Percentiles rank a stretch among this genome's conserved stretches.
Conservation (phyloP, 768 basidiomycete species). For the Coprinellus micaceus region DNA sequence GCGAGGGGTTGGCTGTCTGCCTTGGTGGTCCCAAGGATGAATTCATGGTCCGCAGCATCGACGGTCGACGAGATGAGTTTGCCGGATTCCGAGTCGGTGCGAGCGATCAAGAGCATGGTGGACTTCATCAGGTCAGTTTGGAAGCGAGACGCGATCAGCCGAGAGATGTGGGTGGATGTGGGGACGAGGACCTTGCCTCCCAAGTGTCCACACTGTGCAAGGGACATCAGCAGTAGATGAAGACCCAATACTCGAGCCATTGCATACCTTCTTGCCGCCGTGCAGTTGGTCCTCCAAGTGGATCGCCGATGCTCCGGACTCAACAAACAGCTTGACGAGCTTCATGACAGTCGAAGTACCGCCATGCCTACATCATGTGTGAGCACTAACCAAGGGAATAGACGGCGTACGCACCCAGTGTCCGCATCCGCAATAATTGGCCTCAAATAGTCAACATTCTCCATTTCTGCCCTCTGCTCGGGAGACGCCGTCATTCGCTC, state of each 20-base stretch:
- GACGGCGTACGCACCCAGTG: slow-evolving; percentile 62
- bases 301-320: slow-evolving; percentile 86
- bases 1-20: slow-evolving; percentile 52
- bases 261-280: slow-evolving; percentile 80
- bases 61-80: slow-evolving; percentile 82
- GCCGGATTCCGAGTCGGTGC: slow-evolving; percentile 88
- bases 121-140: slow-evolving; percentile 88
- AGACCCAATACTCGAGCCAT: background rate
- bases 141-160: slow-evolving; percentile 82
- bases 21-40: slow-evolving; percentile 60
- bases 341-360: slow-evolving; percentile 95
- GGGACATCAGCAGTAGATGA: slow-evolving; percentile 1
- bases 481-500: slow-evolving; percentile 66
- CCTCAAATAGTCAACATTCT: slow-evolving; percentile 82
- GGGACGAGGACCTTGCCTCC: slow-evolving; percentile 93
- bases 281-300: slow-evolving; percentile 94
- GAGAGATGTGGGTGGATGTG: slow-evolving; percentile 78
- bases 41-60: slow-evolving; percentile 79
- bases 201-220: slow-evolving; percentile 72
- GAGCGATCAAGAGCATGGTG: slow-evolving; percentile 85
- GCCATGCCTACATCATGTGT: slow-evolving; percentile 61
- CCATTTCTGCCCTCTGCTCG: slow-evolving; percentile 64
- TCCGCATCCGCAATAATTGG: slow-evolving; percentile 95
- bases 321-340: slow-evolving; percentile 90
- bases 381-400: slow-evolving; percentile 3